Conservation (phyloP, 345 rosid species). For the Gossypium arboreum region DNA sequence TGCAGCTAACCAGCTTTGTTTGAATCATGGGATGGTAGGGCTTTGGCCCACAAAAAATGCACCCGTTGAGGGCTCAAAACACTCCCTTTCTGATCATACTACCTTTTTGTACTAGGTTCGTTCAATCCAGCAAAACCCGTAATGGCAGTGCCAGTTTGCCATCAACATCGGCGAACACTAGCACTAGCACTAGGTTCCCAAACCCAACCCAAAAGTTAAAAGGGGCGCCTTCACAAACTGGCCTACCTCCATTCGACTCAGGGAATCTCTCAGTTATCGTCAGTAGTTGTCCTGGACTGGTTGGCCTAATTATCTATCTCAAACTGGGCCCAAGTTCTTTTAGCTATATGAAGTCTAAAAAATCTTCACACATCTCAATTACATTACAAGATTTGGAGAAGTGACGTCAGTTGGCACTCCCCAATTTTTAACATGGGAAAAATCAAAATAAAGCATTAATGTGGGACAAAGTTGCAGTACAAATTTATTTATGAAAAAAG, state of each 20-base stretch:
- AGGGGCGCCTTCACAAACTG: no score
- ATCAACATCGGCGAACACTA: no score
- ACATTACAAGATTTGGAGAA: not conserved
- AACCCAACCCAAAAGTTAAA: no score
- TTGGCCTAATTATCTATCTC: not conserved
- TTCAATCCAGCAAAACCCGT: no score
- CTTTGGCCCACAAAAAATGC: not conserved
- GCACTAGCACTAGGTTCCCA: no score
- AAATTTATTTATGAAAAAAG: not conserved
- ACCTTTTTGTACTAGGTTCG: no score
- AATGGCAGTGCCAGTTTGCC: no score
- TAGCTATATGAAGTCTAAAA: not conserved
- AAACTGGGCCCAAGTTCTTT: not conserved
- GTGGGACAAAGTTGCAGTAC: not conserved
- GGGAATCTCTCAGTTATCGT: no score
- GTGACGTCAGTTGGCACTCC: no score
- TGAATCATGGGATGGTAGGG: not conserved
- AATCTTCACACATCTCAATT: not conserved
- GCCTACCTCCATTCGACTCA: no score
- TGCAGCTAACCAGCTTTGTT: not conserved
- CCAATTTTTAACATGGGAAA: not conserved
- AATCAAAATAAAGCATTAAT: not conserved
- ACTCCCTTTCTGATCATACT: no score
- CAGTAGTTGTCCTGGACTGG: no score
- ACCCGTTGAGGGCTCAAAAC: not conserved